These are phyloP conservation scores for Trichoderma sp. DNA, from an alignment of 2,329 filamentous ascomycete genomes.

Conservation along the genomic window DNA sequence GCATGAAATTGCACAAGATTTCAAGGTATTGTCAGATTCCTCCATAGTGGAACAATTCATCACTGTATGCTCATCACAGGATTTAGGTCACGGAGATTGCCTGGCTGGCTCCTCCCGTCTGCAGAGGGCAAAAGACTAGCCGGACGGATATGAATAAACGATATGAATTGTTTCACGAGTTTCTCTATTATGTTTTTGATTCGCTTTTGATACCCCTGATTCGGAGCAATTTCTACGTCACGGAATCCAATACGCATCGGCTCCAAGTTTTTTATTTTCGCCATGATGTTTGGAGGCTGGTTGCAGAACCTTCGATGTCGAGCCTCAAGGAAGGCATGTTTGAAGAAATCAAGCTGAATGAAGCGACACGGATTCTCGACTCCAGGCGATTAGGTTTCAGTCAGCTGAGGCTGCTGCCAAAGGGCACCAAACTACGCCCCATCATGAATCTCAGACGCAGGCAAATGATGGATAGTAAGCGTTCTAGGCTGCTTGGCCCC, in stretches of 20 bases:
- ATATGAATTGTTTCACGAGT: slow-evolving; percentile 73
- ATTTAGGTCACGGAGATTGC: slow-evolving; percentile 60
- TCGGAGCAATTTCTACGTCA: slow-evolving; percentile 87
- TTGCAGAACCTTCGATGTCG: slow-evolving; percentile 70
- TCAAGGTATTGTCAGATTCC: slow-evolving; percentile 58
- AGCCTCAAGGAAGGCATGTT: slow-evolving; percentile 70
- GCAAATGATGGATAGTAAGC: slow-evolving; percentile 40
- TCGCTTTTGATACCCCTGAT: slow-evolving; percentile 85
- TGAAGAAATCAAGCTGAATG: slow-evolving; percentile 63
- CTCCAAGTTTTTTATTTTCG: slow-evolving; percentile 90
- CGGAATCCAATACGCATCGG: slow-evolving; percentile 77
- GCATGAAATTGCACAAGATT: slow-evolving; percentile 70
- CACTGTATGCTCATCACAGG: neutral
- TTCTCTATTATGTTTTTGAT: slow-evolving; percentile 91
- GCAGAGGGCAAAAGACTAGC: slow-evolving; percentile 55
- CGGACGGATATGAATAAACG: slow-evolving; percentile 72
- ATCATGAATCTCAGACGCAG: slow-evolving; percentile 82
- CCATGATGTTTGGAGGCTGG: slow-evolving; percentile 81
- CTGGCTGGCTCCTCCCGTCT: slow-evolving; percentile 65
- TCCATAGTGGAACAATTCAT: neutral
- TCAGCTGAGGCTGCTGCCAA: slow-evolving; percentile 78
- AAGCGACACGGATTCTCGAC: slow-evolving; percentile 56
- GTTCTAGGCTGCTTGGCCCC: slow-evolving; percentile 57
- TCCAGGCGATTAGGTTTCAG: slow-evolving; percentile 70
- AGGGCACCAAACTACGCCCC: slow-evolving; percentile 69